phyloP scores from a whole-genome alignment of 208 protist species.

The Acanthamoeba triangularis region DNA sequence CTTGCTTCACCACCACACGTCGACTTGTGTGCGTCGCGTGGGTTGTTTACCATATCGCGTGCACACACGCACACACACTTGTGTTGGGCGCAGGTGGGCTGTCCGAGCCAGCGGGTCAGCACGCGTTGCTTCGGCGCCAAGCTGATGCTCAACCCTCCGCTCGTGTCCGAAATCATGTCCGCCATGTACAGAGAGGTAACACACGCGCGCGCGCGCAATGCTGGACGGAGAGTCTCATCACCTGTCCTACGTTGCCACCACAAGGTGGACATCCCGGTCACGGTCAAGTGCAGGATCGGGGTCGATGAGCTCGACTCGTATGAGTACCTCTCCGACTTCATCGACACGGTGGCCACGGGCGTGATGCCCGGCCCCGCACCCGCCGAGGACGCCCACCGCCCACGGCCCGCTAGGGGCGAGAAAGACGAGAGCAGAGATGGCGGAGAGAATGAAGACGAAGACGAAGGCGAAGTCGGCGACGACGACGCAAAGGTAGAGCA shows the following conservation, averaged over 20 bases:
- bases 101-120: not conserved
- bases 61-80: no score
- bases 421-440: not conserved
- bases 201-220: not conserved
- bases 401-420: not conserved
- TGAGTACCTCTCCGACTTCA: not conserved
- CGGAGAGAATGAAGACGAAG: not conserved
- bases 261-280: not conserved
- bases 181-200: not conserved
- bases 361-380: not conserved
- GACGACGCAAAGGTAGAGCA: not conserved
- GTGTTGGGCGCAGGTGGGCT: not conserved
- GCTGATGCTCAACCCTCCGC: slow-evolving; percentile 43
- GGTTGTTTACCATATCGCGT: not conserved
- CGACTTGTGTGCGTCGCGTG: not conserved
- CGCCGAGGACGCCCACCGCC: not conserved
- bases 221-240: not conserved
- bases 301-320: slow-evolving; percentile 43
- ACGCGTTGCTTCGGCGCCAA: slow-evolving; percentile 16
- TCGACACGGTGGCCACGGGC: not conserved
- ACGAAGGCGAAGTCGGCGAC: not conserved
- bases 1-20: not conserved
- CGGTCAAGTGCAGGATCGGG: slow-evolving; percentile 51
- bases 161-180: slow-evolving; percentile 9
- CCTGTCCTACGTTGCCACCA: not conserved